A percentile compares a stretch with the other conserved stretches of the same genome.
phyloP scores from a whole-genome alignment of 169 alveolate species.

The Babesia gibsoni region DNA sequence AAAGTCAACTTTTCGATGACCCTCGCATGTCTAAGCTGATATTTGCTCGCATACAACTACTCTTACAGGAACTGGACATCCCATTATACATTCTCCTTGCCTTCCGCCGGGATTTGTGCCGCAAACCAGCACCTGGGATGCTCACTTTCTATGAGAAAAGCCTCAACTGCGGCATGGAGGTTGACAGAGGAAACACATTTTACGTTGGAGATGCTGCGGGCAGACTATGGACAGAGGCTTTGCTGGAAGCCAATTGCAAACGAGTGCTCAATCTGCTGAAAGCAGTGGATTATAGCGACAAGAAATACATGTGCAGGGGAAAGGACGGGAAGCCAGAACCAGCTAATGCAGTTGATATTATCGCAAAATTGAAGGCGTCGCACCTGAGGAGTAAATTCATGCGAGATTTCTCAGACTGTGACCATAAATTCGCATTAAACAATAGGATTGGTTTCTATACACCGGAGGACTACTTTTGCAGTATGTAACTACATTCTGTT shows the following conservation, averaged over 20 bases:
- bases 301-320: not conserved
- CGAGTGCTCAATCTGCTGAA: conserved; percentile 58
- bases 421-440: conserved; percentile 70
- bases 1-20: conserved; percentile 37
- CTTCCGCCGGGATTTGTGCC: conserved; percentile 5
- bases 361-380: conserved; percentile 23
- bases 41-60: conserved; percentile 40
- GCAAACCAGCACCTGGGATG: conserved; percentile 68
- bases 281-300: conserved; percentile 34
- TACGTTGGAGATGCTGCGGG: conserved; percentile 80
- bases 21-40: conserved; percentile 20
- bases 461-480: conserved; percentile 71
- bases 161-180: conserved; percentile 45
- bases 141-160: conserved; percentile 60
- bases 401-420: conserved; percentile 72
- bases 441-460: conserved; percentile 64
- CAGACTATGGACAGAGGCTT: conserved; percentile 46
- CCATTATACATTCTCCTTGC: conserved; percentile 49
- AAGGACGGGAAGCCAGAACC: not conserved
- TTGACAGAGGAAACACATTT: conserved; percentile 43
- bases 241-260: conserved; percentile 34
- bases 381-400: conserved; percentile 21
- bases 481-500: not conserved
- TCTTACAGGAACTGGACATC: conserved; percentile 52
- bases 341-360: conserved; percentile 54